Conservation (phyloP, 2,329 filamentous ascomycete genomes). For the Corynespora cassiicola region DNA sequence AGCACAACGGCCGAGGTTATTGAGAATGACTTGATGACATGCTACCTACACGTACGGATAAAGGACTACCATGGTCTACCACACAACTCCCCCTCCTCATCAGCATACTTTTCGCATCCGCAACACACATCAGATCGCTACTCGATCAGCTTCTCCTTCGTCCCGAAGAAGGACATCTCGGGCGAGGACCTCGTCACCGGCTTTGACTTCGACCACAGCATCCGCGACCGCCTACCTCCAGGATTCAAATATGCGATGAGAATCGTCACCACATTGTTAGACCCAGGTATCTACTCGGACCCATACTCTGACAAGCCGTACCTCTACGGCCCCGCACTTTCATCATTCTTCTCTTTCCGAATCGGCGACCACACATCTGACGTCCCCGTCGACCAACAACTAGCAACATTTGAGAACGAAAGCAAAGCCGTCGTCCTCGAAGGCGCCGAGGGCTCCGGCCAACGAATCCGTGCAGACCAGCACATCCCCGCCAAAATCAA, state of each 20-base stretch:
- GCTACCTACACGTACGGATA: conserved; percentile 42
- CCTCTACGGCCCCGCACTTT: conserved; percentile 44
- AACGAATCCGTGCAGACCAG: conserved; percentile 30
- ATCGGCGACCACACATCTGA: conserved; percentile 34
- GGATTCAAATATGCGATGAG: conserved; percentile 44
- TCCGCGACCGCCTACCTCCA: conserved; percentile 44
- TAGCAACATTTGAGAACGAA: conserved; percentile 25
- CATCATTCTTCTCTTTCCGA: conserved; percentile 39
- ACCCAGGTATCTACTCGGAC: conserved; percentile 44
- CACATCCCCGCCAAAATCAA: conserved; percentile 47
- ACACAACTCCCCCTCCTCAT: conserved; percentile 29
- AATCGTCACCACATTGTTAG: conserved; percentile 43
- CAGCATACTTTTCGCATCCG: conserved; percentile 39
- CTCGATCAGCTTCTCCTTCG: conserved; percentile 44
- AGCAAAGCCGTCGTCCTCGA: conserved; percentile 47
- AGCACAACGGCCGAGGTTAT: conserved; percentile 27
- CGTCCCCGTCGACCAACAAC: conserved; percentile 26
- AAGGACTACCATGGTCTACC: conserved; percentile 46
- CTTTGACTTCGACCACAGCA: conserved; percentile 45
- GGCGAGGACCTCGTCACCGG: conserved; percentile 41
- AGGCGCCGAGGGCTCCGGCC: conserved; percentile 46
- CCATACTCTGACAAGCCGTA: conserved; percentile 46
- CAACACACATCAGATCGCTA: conserved; percentile 42
- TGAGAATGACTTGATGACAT: conserved; percentile 35
- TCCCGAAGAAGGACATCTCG: conserved; percentile 38